These are phyloP conservation scores for Yarrowia phangngaensis DNA, from an alignment of 805 yeast genomes.

Conservation along the genomic window DNA sequence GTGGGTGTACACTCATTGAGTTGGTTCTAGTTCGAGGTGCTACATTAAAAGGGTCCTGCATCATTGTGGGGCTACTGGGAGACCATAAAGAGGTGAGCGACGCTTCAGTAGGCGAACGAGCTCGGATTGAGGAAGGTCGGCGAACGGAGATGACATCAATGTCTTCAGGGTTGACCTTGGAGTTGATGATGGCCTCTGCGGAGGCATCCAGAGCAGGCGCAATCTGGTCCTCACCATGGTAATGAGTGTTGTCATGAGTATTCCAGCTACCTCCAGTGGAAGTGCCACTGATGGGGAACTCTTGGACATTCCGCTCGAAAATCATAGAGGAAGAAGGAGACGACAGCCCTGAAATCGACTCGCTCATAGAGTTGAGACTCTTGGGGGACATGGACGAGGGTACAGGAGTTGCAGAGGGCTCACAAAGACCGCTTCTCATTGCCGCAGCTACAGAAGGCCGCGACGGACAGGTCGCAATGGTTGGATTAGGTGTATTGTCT, in stretches of 20 bases:
- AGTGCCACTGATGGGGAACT: slow-evolving; percentile 39
- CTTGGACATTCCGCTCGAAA: slow-evolving; percentile 66
- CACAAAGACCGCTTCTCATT: background rate
- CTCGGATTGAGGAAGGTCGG: slow-evolving; percentile 45
- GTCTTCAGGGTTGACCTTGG: slow-evolving; percentile 56
- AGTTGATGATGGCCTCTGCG: slow-evolving; percentile 56
- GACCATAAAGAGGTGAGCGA: slow-evolving; percentile 21
- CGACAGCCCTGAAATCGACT: slow-evolving; percentile 25
- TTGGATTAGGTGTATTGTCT: background rate
- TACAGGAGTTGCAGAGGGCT: slow-evolving; percentile 6
- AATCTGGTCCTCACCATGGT: slow-evolving; percentile 59
- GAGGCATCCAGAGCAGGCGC: slow-evolving; percentile 84
- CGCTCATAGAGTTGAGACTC: slow-evolving; percentile 23
- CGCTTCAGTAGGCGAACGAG: slow-evolving; percentile 27
- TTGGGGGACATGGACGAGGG: slow-evolving; percentile 23
- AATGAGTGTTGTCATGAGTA: slow-evolving; percentile 37
- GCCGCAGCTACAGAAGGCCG: slow-evolving; percentile 13
- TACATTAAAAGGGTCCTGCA: slow-evolving; percentile 1
- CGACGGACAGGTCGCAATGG: background rate
- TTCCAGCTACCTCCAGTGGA: slow-evolving; percentile 7
- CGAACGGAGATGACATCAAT: slow-evolving; percentile 68
- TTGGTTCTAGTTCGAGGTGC: slow-evolving; percentile 12
- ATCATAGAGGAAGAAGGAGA: slow-evolving; percentile 48
- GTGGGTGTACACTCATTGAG: slow-evolving; percentile 14
- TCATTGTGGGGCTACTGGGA: slow-evolving; percentile 18